Base-by-base conservation (phyloP, 371 early-diverging fungal species). In the Ordospora pajunii region DNA sequence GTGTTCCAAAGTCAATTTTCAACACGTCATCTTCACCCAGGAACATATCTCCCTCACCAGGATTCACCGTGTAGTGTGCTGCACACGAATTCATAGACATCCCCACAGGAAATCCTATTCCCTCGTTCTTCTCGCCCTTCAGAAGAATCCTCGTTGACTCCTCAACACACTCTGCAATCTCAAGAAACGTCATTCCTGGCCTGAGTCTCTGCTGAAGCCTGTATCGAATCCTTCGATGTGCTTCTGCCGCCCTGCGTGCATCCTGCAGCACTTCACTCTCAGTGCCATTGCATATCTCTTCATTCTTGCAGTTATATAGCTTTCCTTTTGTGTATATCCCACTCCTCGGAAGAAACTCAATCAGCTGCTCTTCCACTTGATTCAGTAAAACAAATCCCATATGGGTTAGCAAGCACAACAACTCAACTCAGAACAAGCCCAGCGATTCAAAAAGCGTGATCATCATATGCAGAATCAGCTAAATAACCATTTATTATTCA, bases 31-130 rank as follows among this genome's bases (percentile, higher is more conserved):
- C 91, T 71, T 92, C 89, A 63, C 87, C 76, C 58, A 99, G 80
- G 25, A 80, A n/a, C 2, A 93, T 92, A 0, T 91, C 91, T 74
- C 88, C 89, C 79, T 97, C 95, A 8, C 95, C 96, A 44, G 94
- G 89, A 81, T 96, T 97, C 5, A 96, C 95, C 4, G 97, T 95
- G 82, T 91, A 96, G 81, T 99, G 99, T 14, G 99, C 99, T n/a
- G 99, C 99, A 80, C 90, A 90, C 73, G 93, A 89, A 81, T 99
- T 97, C 43, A 96, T 78, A 6, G 96, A 95, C 62, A 90, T 88
- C 40, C 99, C 99, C 3, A 95, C 95, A n/a, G 99, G 98, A 87
- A 99, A 97, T 23, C 93, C 98, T 72, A 96, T 92, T 0, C 93
- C 87, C 71, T 82, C 67, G 62, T 80, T 79, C 64, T 74, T 82